phyloP scores from a whole-genome alignment of 2,329 filamentous ascomycete genomes.

The Metarhizium anisopliae region DNA sequence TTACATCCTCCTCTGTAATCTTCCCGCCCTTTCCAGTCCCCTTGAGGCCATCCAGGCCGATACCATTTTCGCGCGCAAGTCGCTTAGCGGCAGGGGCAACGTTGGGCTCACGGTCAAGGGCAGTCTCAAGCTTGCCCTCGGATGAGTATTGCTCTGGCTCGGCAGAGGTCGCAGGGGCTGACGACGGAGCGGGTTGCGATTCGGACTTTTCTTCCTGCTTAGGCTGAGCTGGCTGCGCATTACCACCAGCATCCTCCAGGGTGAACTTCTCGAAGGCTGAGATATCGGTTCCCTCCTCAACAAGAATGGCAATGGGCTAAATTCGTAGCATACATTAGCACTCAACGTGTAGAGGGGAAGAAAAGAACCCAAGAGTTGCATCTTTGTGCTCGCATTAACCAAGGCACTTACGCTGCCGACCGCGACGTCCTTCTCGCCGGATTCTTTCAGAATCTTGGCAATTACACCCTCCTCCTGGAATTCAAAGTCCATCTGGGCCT shows the following conservation, averaged over 20 bases:
- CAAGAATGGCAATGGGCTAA: constrained; percentile 90
- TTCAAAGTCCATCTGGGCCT: constrained; percentile 99
- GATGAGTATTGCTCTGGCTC: constrained; percentile 63
- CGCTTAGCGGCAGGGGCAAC: constrained; percentile 67
- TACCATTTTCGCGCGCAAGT: constrained; percentile 75
- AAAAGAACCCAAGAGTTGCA: not conserved
- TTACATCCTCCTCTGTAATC: constrained; percentile 87
- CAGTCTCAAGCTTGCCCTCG: constrained; percentile 70
- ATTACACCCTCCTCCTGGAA: constrained; percentile 97
- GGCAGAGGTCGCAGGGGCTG: constrained; percentile 29
- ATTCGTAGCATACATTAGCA: not conserved
- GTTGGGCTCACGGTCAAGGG: constrained; percentile 73
- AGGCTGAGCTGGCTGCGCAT: constrained; percentile 53
- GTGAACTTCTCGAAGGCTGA: constrained; percentile 83
- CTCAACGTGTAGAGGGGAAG: constrained; percentile 5
- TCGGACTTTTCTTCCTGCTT: constrained; percentile 60
- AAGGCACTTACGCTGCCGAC: constrained; percentile 77
- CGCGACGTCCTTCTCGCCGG: constrained; percentile 85
- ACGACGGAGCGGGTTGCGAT: constrained; percentile 46
- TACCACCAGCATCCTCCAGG: constrained; percentile 82
- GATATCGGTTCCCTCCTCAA: constrained; percentile 85
- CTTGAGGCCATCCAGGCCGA: constrained; percentile 71
- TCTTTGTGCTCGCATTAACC: not conserved
- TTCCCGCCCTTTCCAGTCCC: constrained; percentile 78
- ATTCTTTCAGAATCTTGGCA: constrained; percentile 87